phyloP scores from a whole-genome alignment of 2,329 filamentous ascomycete genomes.

The Neonectria magnoliae region DNA sequence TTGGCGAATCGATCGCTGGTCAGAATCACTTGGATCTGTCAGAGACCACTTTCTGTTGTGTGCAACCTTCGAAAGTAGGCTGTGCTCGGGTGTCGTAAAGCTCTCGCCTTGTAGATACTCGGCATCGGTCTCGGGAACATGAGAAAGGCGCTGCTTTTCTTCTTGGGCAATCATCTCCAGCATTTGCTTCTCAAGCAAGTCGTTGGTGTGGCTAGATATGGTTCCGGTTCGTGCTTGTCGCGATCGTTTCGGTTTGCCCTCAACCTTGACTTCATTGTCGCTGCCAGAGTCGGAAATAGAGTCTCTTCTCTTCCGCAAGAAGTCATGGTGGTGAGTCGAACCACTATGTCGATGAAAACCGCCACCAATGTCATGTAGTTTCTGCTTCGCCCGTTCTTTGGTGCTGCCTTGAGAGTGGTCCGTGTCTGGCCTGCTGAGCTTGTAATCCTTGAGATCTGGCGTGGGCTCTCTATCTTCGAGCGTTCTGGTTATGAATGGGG shows the following conservation, averaged over 20 bases:
- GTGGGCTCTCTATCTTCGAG: constrained; percentile 35
- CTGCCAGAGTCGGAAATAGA: constrained; percentile 71
- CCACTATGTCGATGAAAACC: constrained; percentile 64
- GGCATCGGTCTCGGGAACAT: constrained; percentile 46
- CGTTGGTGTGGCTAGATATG: constrained; percentile 58
- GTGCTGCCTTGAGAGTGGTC: constrained; percentile 61
- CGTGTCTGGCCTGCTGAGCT: constrained; percentile 48
- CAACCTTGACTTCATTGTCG: constrained; percentile 56
- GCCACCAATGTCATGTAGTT: constrained; percentile 64
- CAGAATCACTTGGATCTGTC: constrained; percentile 53
- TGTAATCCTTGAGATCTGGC: constrained; percentile 35
- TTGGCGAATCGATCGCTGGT: constrained; percentile 44
- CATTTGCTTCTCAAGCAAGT: constrained; percentile 71
- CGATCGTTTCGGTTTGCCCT: constrained; percentile 46
- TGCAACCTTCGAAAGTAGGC: constrained; percentile 38
- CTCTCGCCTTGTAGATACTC: constrained; percentile 48
- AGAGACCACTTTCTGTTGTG: constrained; percentile 51
- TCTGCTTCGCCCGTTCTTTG: constrained; percentile 69
- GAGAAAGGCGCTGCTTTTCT: constrained; percentile 52
- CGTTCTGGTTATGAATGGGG: constrained; percentile 41
- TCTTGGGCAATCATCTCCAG: constrained; percentile 68
- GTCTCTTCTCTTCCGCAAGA: constrained; percentile 58
- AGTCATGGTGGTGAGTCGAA: constrained; percentile 62
- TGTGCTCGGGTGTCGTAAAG: constrained; percentile 47
- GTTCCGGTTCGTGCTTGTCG: constrained; percentile 54